Evolutionary conservation across 2,329 filamentous ascomycete species (phyloP).

Genomic region (Leptographium wingfieldii): DNA sequence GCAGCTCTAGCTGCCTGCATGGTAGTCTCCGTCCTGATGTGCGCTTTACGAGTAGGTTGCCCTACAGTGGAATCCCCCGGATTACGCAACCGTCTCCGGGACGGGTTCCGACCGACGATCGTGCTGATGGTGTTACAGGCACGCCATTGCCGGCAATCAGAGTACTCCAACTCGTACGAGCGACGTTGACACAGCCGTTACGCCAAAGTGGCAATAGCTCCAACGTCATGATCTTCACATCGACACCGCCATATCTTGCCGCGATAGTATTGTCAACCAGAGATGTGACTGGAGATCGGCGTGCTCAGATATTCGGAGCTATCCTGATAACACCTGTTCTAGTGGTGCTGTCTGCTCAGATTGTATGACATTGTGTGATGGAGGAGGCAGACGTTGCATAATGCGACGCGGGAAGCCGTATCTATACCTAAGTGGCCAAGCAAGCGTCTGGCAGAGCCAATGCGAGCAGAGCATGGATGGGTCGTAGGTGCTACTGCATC

Average conservation of each 20-base stretch:
- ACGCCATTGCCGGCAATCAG: not conserved
- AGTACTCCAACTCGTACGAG: too few species aligned
- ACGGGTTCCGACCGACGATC: not conserved
- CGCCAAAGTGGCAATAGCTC: not conserved
- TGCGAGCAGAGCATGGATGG: not conserved
- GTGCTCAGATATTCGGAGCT: not conserved
- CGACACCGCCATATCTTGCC: not conserved
- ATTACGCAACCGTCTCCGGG: not conserved
- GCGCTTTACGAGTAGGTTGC: not conserved
- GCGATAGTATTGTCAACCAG: not conserved
- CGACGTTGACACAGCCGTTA: not conserved
- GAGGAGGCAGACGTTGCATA: not conserved
- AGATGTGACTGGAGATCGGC: not conserved
- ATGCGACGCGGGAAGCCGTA: not conserved
- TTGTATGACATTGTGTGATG: not conserved
- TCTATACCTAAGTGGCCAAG: not conserved
- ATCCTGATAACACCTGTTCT: not conserved
- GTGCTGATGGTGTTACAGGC: not conserved
- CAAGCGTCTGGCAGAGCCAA: not conserved
- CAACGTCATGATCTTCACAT: not conserved
- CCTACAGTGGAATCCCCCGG: not conserved
- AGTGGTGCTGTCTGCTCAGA: not conserved
- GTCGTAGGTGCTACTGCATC: too few species aligned
- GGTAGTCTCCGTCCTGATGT: not conserved
- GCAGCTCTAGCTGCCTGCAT: not conserved